These are phyloP conservation scores for Exophiala sp. DNA, from an alignment of 2,329 filamentous ascomycete genomes.

Conservation along the genomic window DNA sequence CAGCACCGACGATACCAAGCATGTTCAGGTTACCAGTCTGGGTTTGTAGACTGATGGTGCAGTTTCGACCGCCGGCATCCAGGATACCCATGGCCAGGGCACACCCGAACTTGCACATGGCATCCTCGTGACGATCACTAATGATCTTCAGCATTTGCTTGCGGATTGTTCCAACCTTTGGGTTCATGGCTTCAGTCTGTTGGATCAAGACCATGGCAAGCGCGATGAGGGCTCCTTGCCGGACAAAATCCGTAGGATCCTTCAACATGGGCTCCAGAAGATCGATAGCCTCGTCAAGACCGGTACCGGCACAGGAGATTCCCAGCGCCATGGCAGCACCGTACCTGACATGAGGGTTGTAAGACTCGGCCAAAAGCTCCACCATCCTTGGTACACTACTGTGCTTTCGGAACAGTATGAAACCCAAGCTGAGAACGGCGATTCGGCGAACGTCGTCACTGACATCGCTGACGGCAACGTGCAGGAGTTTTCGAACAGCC, in stretches of 20 bases:
- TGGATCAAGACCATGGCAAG: conserved; percentile 99
- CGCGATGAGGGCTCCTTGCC: conserved; percentile 89
- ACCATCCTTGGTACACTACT: conserved; percentile 98
- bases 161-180: conserved; percentile 83
- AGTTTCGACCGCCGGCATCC: conserved; percentile 95
- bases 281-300: conserved; percentile 91
- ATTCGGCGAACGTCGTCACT: conserved; percentile 95
- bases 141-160: conserved; percentile 94
- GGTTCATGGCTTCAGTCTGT: conserved; percentile 97
- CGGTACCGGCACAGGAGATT: conserved; percentile 95
- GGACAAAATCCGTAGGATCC: conserved; percentile 95
- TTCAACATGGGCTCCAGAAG: conserved; percentile 98
- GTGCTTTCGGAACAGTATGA: conserved; percentile 97
- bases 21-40: conserved; percentile 98
- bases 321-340: conserved; percentile 97
- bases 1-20: conserved; percentile 95
- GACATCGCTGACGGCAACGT: conserved; percentile 95
- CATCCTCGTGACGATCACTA: conserved; percentile 91
- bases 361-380: conserved; percentile 93
- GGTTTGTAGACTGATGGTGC: conserved; percentile 94
- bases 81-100: conserved; percentile 93
- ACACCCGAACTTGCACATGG: conserved; percentile 98
- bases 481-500: conserved; percentile 89
- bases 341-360: conserved; percentile 97
- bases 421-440: conserved; percentile 94